Percentiles rank a stretch among this genome's conserved stretches.
phyloP scores from a whole-genome alignment of 2,329 filamentous ascomycete species.

The Neodidymelliopsis sp. region DNA sequence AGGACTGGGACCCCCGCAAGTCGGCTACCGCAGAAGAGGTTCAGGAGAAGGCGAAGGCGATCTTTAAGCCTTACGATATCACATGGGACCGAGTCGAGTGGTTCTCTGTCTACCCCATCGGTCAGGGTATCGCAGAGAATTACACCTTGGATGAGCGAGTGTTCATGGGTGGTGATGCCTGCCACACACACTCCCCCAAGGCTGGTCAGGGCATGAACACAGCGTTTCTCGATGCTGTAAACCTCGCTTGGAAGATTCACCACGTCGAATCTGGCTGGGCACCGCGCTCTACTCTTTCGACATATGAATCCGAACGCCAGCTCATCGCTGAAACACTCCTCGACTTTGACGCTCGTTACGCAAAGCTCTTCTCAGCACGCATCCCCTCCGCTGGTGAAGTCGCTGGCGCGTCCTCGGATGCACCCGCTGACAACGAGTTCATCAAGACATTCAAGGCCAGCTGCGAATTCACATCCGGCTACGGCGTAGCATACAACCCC shows the following conservation, averaged over 20 bases:
- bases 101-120: constrained; percentile 72
- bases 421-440: constrained; percentile 73
- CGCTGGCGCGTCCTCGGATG: constrained; percentile 62
- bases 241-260: constrained; percentile 96
- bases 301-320: constrained; percentile 87
- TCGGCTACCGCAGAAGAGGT: constrained; percentile 66
- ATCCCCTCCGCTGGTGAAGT: constrained; percentile 77
- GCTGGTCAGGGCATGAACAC: constrained; percentile 71
- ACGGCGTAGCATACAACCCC: constrained; percentile 83
- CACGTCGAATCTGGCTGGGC: constrained; percentile 86
- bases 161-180: constrained; percentile 71
- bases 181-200: constrained; percentile 70
- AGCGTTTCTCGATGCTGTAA: constrained; percentile 72
- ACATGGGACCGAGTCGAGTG: constrained; percentile 71
- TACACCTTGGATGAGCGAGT: constrained; percentile 71
- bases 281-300: constrained; percentile 74
- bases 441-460: constrained; percentile 88
- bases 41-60: constrained; percentile 64
- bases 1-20: constrained; percentile 68
- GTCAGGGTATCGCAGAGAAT: constrained; percentile 69
- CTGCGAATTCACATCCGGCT: constrained; percentile 92
- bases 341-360: constrained; percentile 87
- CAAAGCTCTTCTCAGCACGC: constrained; percentile 84
- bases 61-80: constrained; percentile 66
- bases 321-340: constrained; percentile 84